A percentile compares a stretch with the other conserved stretches of the same genome.
Conservation (phyloP, 2,329 filamentous ascomycete genomes). For the Sphaceloma murrayae region DNA sequence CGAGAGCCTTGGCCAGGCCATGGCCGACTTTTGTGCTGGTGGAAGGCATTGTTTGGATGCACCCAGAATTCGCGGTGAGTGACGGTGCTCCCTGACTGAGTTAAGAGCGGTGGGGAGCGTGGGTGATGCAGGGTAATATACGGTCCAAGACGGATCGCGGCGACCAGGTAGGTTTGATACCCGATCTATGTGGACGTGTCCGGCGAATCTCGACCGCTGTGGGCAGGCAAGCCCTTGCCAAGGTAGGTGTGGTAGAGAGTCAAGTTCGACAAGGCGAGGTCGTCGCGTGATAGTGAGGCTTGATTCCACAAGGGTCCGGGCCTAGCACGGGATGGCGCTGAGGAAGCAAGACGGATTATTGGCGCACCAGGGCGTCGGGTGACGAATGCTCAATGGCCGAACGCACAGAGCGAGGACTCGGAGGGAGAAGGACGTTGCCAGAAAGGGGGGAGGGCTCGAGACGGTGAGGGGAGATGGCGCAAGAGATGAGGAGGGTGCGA, state of each 20-base stretch:
- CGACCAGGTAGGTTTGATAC: conserved; percentile 3
- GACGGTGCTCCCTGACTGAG: too few relatives aligned
- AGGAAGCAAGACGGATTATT: conserved; percentile 9
- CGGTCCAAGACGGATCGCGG: not conserved
- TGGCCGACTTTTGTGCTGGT: conserved; percentile 54
- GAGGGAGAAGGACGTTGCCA: not conserved
- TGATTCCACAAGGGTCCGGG: not conserved
- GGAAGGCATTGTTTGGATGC: conserved; percentile 29
- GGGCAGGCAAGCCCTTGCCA: conserved; percentile 9
- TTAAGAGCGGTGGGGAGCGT: conserved; percentile 1
- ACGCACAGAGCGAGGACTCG: too few relatives aligned
- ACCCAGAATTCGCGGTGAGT: conserved; percentile 1
- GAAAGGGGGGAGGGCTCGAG: conserved; percentile 4
- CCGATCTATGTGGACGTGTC: too few relatives aligned
- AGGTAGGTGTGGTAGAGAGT: conserved; percentile 8
- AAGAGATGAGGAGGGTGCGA: too few relatives aligned
- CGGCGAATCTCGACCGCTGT: too few relatives aligned
- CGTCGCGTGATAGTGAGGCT: conserved; percentile 10
- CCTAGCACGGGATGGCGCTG: conserved; percentile 5
- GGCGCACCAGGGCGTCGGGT: too few relatives aligned
- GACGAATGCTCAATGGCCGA: too few relatives aligned
- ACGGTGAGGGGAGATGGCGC: conserved; percentile 5
- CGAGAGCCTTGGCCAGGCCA: conserved; percentile 64
- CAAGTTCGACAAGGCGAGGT: conserved; percentile 8
- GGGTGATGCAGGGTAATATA: conserved; percentile 9